These are phyloP conservation scores for Astrephomene gubernaculifera DNA, from an alignment of 139 green algal genomes.

Conservation along the genomic window DNA sequence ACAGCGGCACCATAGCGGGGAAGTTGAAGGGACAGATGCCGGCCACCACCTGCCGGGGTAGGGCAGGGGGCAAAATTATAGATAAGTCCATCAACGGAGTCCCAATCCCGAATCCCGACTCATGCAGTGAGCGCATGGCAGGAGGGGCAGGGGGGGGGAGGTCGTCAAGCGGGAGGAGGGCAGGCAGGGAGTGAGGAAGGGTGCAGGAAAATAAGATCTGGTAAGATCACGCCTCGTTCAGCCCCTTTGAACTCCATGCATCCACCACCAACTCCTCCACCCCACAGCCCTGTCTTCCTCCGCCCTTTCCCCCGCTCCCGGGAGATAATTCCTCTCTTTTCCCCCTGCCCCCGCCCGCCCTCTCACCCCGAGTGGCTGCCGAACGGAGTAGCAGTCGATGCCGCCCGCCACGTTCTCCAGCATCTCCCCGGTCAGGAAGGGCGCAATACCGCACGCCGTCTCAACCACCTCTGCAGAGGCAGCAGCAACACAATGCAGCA, in stretches of 20 bases:
- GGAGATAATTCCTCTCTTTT: neutral
- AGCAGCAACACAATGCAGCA: too few relatives aligned
- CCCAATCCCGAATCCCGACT: neutral
- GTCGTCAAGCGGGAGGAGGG: neutral
- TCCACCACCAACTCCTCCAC: neutral
- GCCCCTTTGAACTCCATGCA: too few relatives aligned
- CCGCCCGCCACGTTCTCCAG: conserved; percentile 89
- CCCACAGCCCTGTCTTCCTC: neutral
- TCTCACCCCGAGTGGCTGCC: conserved; percentile 93
- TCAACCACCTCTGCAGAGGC: conserved; percentile 93
- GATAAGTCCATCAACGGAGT: neutral
- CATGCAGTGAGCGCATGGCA: neutral
- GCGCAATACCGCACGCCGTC: conserved; percentile 82
- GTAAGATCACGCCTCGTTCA: too few relatives aligned
- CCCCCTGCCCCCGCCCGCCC: too few relatives aligned
- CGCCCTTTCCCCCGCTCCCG: neutral
- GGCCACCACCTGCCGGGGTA: conserved; percentile 77
- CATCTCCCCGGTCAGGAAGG: conserved; percentile 83
- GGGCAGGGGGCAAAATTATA: too few relatives aligned
- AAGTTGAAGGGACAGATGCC: conserved; percentile 99
- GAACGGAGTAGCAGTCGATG: conserved; percentile 95
- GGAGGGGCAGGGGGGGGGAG: neutral
- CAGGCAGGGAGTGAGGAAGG: neutral
- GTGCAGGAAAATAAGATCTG: neutral
- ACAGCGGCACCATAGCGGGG: conserved; percentile 87